These are phyloP conservation scores for Pugionium dolabratum DNA, from an alignment of 345 rosid species.

Conservation along the genomic window DNA sequence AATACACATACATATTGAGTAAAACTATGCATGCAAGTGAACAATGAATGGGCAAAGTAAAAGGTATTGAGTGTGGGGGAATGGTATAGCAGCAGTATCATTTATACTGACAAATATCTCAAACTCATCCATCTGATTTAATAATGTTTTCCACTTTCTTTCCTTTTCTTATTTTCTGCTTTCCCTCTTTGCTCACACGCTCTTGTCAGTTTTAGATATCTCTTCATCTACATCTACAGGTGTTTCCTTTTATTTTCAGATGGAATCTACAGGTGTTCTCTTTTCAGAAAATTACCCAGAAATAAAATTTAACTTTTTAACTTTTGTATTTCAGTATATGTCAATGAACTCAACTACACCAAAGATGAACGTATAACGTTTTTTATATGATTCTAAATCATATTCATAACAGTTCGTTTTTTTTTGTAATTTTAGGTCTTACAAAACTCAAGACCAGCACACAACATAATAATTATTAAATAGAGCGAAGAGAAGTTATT, in stretches of 20 bases:
- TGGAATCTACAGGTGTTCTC: slow-evolving; percentile 35
- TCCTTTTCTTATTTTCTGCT: background rate
- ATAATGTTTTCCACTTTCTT: background rate
- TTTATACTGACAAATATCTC: slow-evolving; percentile 39
- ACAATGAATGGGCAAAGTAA: slow-evolving; percentile 38
- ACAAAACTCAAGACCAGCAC: no score
- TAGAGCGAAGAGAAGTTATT: slow-evolving; percentile 31
- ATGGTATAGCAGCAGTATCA: slow-evolving; percentile 37
- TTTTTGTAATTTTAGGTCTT: no score
- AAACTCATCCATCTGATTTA: slow-evolving; percentile 28
- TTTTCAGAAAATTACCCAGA: background rate
- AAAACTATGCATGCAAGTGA: slow-evolving; percentile 32
- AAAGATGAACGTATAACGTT: no score
- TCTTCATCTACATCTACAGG: slow-evolving; percentile 22
- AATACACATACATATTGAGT: background rate
- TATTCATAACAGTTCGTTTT: no score
- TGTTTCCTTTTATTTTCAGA: slow-evolving; percentile 34
- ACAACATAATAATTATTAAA: slow-evolving; percentile 10
- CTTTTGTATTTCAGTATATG: background rate
- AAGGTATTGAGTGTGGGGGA: slow-evolving; percentile 36
- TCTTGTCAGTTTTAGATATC: slow-evolving; percentile 38
- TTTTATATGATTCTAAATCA: no score
- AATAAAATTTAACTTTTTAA: background rate
- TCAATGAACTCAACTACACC: no score
- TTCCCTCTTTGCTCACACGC: slow-evolving; percentile 31